phyloP scores from a whole-genome alignment of 805 yeast genomes.

The Ogataea saltuana region DNA sequence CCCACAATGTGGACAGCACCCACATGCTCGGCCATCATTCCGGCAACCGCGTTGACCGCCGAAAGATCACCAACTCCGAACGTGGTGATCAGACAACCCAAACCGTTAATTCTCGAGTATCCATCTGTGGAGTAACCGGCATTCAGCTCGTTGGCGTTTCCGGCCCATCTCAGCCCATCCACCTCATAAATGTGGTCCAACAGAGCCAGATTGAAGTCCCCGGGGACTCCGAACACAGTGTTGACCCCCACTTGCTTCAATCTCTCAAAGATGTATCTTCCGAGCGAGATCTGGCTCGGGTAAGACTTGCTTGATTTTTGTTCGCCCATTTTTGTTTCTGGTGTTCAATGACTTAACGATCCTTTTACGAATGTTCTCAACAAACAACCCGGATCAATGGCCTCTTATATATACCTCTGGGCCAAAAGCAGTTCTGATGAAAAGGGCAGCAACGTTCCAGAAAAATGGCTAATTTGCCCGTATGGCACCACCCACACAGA shows the following conservation, averaged over 20 bases:
- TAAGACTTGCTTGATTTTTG: background rate
- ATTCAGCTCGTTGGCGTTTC: constrained; percentile 86
- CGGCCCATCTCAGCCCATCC: constrained; percentile 81
- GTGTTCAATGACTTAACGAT: background rate
- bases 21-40: constrained; percentile 87
- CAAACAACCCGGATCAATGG: background rate
- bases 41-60: constrained; percentile 84
- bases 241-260: constrained; percentile 68
- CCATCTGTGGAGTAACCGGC: constrained; percentile 91
- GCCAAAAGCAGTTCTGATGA: background rate
- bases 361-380: background rate
- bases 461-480: background rate
- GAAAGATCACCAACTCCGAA: constrained; percentile 90
- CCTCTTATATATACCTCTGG: background rate
- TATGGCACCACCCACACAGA: background rate
- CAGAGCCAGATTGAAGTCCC: constrained; percentile 74
- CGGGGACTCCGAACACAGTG: constrained; percentile 79
- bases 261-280: constrained; percentile 78
- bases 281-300: constrained; percentile 54
- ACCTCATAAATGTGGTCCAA: constrained; percentile 75
- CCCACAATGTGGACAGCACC: constrained; percentile 85
- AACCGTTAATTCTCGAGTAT: constrained; percentile 77
- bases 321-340: background rate
- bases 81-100: constrained; percentile 75
- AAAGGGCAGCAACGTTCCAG: background rate